Evolutionary conservation across 2,329 filamentous ascomycete genomes (phyloP).

Genomic region (Diaporthe citri): DNA sequence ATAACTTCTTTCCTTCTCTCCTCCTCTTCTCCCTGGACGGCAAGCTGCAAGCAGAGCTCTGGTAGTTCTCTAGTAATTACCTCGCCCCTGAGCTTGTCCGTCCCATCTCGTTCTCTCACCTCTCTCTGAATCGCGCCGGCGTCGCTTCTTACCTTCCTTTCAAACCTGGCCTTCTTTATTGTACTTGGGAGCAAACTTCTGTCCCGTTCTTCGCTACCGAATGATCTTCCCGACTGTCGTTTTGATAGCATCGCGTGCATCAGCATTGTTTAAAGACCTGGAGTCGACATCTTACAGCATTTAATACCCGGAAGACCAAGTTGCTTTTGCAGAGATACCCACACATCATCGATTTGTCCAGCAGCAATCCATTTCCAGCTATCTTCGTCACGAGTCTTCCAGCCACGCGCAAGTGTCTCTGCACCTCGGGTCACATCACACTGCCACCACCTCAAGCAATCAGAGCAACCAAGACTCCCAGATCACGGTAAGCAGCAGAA

Average conservation of each 20-base stretch:
- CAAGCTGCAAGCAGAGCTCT: conserved; percentile 58
- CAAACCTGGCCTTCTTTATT: conserved; percentile 33
- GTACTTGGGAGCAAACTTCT: not conserved
- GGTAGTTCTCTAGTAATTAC: conserved; percentile 58
- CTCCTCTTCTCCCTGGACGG: conserved; percentile 41
- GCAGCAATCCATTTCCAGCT: conserved; percentile 3
- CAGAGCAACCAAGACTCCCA: not conserved
- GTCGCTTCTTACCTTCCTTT: conserved; percentile 39
- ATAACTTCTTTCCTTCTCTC: conserved; percentile 28
- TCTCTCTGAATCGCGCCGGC: conserved; percentile 35
- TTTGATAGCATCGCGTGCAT: conserved; percentile 30
- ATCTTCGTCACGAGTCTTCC: conserved; percentile 28
- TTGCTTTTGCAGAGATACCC: conserved; percentile 36
- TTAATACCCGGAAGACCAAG: conserved; percentile 28
- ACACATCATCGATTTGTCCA: conserved; percentile 27
- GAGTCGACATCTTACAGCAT: conserved; percentile 35
- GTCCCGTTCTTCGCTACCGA: not conserved
- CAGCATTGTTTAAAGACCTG: conserved; percentile 39
- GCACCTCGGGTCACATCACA: conserved; percentile 45
- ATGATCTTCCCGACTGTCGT: not conserved
- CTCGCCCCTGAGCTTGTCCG: conserved; percentile 42
- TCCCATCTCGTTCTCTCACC: conserved; percentile 37
- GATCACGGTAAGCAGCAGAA: conserved; percentile 30
- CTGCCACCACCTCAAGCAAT: not conserved
- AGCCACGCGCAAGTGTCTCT: conserved; percentile 44